phyloP scores from a whole-genome alignment of 352 stramenopile species.

The Globisporangium rhizosaccharum region DNA sequence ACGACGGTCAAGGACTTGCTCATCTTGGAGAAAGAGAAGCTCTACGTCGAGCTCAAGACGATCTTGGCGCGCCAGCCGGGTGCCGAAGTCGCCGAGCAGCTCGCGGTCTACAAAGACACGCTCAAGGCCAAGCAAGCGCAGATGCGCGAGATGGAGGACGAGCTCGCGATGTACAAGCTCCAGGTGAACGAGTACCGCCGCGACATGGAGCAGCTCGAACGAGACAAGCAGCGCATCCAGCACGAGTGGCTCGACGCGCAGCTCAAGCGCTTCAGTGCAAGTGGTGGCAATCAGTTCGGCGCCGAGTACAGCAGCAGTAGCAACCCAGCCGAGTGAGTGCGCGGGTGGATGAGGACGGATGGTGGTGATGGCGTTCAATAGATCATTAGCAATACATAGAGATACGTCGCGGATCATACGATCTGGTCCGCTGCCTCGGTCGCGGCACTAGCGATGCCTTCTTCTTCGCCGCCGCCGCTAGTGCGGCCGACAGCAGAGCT shows the following conservation, averaged over 20 bases:
- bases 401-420: too few relatives aligned
- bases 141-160: conserved; percentile 85
- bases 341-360: too few relatives aligned
- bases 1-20: conserved; percentile 59
- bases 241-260: conserved; percentile 54
- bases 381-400: too few relatives aligned
- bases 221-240: conserved; percentile 55
- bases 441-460: too few relatives aligned
- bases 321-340: too few relatives aligned
- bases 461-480: too few relatives aligned
- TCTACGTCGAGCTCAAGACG: conserved; percentile 90
- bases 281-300: background rate
- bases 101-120: conserved; percentile 82
- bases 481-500: too few relatives aligned
- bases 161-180: conserved; percentile 92
- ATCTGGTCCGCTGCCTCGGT: too few relatives aligned
- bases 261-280: conserved; percentile 12
- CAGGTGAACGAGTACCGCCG: conserved; percentile 81
- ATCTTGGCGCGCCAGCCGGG: conserved; percentile 84
- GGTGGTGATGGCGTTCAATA: too few relatives aligned
- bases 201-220: conserved; percentile 56
- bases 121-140: conserved; percentile 82
- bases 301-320: too few relatives aligned
- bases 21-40: conserved; percentile 87
- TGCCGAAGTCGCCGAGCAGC: conserved; percentile 83